These are phyloP conservation scores for Aaosphaeria arxii DNA, from an alignment of 2,329 filamentous ascomycete genomes.

Conservation along the genomic window DNA sequence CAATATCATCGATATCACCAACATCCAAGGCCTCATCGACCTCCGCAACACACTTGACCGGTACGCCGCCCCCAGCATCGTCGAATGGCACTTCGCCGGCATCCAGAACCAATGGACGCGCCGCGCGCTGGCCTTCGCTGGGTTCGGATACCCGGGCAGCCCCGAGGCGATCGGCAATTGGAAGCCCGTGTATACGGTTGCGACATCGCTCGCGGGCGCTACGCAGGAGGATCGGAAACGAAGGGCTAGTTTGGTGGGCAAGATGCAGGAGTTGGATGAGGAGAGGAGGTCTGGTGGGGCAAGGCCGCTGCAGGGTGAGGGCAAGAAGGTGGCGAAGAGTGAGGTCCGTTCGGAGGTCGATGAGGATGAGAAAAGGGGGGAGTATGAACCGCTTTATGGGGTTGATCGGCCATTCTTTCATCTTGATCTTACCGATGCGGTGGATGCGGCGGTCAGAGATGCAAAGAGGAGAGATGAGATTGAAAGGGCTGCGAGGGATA, in stretches of 20 bases:
- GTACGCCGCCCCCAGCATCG: constrained; percentile 41
- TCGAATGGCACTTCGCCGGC: constrained; percentile 48
- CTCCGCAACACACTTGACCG: constrained; percentile 53
- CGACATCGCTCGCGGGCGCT: constrained; percentile 10
- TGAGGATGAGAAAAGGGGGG: background rate
- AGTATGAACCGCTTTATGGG: constrained; percentile 13
- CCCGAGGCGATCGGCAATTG: constrained; percentile 9
- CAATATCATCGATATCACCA: constrained; percentile 56
- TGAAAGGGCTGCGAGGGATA: background rate
- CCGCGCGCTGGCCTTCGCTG: constrained; percentile 53
- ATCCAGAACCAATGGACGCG: constrained; percentile 57
- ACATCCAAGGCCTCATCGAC: constrained; percentile 54
- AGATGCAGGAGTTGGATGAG: background rate
- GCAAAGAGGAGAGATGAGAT: constrained; percentile 14
- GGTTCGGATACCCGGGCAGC: constrained; percentile 48
- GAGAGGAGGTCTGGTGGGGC: background rate
- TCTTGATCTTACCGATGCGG: constrained; percentile 25
- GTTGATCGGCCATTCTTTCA: constrained; percentile 28
- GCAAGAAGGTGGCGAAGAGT: background rate
- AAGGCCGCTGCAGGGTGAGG: background rate
- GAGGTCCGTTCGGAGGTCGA: background rate
- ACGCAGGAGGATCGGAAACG: constrained; percentile 11
- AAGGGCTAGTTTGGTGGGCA: background rate
- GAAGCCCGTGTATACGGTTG: constrained; percentile 22
- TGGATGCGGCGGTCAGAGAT: constrained; percentile 22